Evolutionary conservation across 495 filamentous ascomycete genomes (phyloP).

Genomic region (Tuber indicum): DNA sequence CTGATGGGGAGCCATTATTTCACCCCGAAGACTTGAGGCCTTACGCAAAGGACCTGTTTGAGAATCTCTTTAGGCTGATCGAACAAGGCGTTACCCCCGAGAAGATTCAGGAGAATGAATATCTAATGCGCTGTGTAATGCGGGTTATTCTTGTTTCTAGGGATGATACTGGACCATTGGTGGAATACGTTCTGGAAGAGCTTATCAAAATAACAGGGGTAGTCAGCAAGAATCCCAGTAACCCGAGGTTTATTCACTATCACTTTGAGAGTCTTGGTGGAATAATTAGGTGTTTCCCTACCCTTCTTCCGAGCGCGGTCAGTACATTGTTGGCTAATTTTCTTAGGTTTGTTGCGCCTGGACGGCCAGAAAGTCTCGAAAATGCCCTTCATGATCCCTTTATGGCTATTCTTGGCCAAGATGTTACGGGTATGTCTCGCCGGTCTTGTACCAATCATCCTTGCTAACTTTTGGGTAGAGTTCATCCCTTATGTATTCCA

Average conservation of each 20-base stretch:
- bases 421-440: constrained; percentile 60
- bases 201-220: constrained; percentile 79
- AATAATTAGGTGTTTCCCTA: constrained; percentile 60
- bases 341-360: constrained; percentile 59
- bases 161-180: constrained; percentile 63
- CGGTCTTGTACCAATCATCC: not conserved
- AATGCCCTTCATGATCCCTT: constrained; percentile 70
- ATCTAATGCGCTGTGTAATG: constrained; percentile 97
- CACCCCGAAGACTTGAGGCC: constrained; percentile 62
- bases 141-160: constrained; percentile 86
- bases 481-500: constrained; percentile 97
- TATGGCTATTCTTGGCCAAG: constrained; percentile 63
- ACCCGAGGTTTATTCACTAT: constrained; percentile 97
- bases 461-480: constrained; percentile 50
- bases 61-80: constrained; percentile 88
- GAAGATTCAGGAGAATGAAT: constrained; percentile 98
- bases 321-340: constrained; percentile 23
- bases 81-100: constrained; percentile 70
- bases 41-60: constrained; percentile 74
- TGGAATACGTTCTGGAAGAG: constrained; percentile 66
- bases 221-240: constrained; percentile 88
- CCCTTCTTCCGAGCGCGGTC: not conserved
- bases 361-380: constrained; percentile 67
- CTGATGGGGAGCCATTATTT: constrained; percentile 69
- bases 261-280: constrained; percentile 95